A percentile compares a stretch with the other conserved stretches of the same genome.
phyloP scores from a whole-genome alignment of 345 rosid genomes.

The Eucalyptus caleyi region DNA sequence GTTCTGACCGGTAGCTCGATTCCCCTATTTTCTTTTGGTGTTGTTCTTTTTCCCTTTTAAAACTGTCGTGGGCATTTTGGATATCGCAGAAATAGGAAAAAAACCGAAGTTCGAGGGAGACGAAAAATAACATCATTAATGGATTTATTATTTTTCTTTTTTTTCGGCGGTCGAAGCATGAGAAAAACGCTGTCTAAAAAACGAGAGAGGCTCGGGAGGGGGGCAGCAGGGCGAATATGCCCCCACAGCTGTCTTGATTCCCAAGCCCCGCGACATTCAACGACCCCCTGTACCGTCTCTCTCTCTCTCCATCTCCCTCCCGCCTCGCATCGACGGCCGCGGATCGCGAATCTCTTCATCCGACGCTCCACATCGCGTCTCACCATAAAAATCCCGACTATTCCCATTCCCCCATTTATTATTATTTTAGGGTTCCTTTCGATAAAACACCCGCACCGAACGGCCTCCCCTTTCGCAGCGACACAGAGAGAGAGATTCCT shows the following conservation, averaged over 20 bases:
- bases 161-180: not conserved
- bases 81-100: not conserved
- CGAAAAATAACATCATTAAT: not conserved
- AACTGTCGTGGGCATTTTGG: not conserved
- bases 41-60: not conserved
- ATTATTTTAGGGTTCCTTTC: not conserved
- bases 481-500: not conserved
- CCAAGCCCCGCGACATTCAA: not conserved
- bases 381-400: not conserved
- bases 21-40: not conserved
- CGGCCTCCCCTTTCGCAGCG: not conserved
- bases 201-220: not conserved
- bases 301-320: not conserved
- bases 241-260: not conserved
- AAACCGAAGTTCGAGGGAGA: not conserved
- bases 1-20: not conserved
- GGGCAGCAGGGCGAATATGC: not conserved
- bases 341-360: not conserved
- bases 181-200: not conserved
- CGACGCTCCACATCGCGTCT: conserved; percentile 3
- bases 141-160: fast-evolving
- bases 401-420: not conserved
- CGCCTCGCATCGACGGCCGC: conserved; percentile 3
- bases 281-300: not conserved
- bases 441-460: not conserved